These are phyloP conservation scores for Xylariaceae sp. DNA, from an alignment of 2,329 filamentous ascomycete species.

Conservation along the genomic window DNA sequence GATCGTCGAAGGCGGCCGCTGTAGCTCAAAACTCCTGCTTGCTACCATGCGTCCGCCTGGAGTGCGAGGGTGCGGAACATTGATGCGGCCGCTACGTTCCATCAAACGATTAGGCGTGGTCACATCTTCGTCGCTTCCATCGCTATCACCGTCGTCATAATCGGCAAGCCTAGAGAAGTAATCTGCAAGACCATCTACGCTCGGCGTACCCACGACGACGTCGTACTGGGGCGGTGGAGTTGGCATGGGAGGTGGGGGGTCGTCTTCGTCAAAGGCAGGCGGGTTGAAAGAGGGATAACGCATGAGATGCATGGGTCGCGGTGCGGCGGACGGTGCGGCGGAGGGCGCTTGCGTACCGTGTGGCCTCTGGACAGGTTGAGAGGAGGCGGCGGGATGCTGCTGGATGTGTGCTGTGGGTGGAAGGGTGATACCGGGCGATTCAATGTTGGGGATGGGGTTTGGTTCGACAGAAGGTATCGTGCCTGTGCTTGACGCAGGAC, in stretches of 20 bases:
- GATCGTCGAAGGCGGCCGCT: conserved; percentile 32
- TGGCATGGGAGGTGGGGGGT: conserved; percentile 61
- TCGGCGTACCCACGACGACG: conserved; percentile 64
- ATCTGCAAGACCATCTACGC: conserved; percentile 70
- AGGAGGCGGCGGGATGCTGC: conserved; percentile 17
- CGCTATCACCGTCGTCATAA: conserved; percentile 49
- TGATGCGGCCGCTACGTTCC: conserved; percentile 51
- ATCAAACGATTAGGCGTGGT: conserved; percentile 36
- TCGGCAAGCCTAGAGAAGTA: conserved; percentile 81
- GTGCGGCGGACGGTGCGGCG: conserved; percentile 23
- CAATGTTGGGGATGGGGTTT: conserved; percentile 16
- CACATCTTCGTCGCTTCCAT: conserved; percentile 29
- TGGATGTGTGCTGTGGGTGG: conserved; percentile 57
- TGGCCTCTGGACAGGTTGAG: conserved; percentile 22
- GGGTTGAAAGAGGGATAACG: conserved; percentile 84
- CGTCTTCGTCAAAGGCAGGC: conserved; percentile 78
- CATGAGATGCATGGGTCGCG: conserved; percentile 78
- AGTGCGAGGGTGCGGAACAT: conserved; percentile 53
- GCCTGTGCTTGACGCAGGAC: conserved; percentile 59
- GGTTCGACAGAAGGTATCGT: conserved; percentile 39
- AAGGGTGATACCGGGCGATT: conserved; percentile 31
- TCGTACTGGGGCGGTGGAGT: conserved; percentile 87
- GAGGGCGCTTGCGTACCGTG: conserved; percentile 2
- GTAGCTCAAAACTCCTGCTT: conserved; percentile 54
- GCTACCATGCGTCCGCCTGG: conserved; percentile 49